Conservation (phyloP, 2,329 filamentous ascomycete species). For the Penicillium hesseltinei region DNA sequence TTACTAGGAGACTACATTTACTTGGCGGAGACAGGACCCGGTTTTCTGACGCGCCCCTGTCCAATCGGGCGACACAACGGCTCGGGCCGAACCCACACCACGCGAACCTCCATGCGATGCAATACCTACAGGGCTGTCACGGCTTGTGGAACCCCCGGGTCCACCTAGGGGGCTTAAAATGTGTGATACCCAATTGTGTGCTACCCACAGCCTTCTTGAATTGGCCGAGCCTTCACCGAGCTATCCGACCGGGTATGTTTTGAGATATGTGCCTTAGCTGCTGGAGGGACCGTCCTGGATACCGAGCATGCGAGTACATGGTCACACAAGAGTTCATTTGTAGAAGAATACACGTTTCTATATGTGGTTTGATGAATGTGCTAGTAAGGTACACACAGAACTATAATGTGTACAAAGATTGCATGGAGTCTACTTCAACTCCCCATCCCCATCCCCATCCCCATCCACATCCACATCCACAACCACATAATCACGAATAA, state of each 20-base stretch:
- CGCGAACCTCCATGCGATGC: background rate
- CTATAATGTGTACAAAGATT: background rate
- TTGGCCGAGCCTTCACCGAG: too few species aligned
- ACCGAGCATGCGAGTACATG: background rate
- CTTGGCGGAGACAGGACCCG: background rate
- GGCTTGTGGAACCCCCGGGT: background rate
- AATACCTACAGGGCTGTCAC: background rate
- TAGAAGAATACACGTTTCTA: background rate
- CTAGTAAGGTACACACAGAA: background rate
- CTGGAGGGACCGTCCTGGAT: too few species aligned
- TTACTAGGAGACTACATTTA: background rate
- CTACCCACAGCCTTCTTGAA: background rate
- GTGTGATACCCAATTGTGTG: background rate
- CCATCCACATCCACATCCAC: constrained; percentile 24
- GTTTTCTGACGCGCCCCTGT: background rate
- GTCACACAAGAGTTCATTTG: background rate
- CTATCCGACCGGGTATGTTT: background rate
- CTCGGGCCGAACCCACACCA: constrained; percentile 1
- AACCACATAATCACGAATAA: constrained; percentile 49
- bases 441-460: background rate
- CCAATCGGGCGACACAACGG: background rate
- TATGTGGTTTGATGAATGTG: background rate
- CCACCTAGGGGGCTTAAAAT: background rate
- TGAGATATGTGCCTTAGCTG: background rate
- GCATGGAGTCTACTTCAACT: background rate